Percentiles rank a stretch among this genome's conserved stretches.
Conservation (phyloP, 2,329 filamentous ascomycete species). For the Lizonia empirigonia region DNA sequence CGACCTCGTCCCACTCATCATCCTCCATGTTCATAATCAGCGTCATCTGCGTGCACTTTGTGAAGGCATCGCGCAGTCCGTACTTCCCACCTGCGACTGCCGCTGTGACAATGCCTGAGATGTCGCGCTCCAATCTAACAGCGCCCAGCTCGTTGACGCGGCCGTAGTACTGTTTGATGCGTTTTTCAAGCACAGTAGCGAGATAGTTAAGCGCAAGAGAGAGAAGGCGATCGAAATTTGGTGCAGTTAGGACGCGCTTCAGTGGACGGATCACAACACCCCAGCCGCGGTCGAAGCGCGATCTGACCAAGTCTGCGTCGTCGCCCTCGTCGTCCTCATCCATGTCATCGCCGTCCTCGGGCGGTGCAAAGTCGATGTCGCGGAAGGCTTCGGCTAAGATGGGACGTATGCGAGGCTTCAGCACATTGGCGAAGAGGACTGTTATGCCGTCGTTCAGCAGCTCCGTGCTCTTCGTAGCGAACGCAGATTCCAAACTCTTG, state of each 20-base stretch:
- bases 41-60: constrained; percentile 76
- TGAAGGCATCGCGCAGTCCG: constrained; percentile 76
- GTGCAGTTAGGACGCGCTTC: constrained; percentile 78
- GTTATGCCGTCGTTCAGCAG: constrained; percentile 82
- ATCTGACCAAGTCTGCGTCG: constrained; percentile 69
- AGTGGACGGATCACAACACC: constrained; percentile 83
- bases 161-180: constrained; percentile 80
- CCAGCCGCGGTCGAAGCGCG: constrained; percentile 85
- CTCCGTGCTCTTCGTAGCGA: constrained; percentile 78
- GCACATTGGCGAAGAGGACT: constrained; percentile 84
- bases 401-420: constrained; percentile 82
- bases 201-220: constrained; percentile 76
- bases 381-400: constrained; percentile 88
- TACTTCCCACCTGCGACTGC: constrained; percentile 74
- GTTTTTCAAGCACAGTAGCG: constrained; percentile 80
- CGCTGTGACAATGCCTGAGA: constrained; percentile 71
- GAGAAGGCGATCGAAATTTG: constrained; percentile 77
- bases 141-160: constrained; percentile 82
- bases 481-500: constrained; percentile 70
- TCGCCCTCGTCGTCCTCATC: constrained; percentile 56
- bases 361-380: constrained; percentile 80
- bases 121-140: constrained; percentile 81
- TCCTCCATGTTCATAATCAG: constrained; percentile 94
- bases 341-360: constrained; percentile 56
- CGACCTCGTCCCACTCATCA: constrained; percentile 87